A percentile compares a stretch with the other conserved stretches of the same genome.
phyloP scores from a whole-genome alignment of 2,329 filamentous ascomycete genomes.

The Exserohilum rostratum region DNA sequence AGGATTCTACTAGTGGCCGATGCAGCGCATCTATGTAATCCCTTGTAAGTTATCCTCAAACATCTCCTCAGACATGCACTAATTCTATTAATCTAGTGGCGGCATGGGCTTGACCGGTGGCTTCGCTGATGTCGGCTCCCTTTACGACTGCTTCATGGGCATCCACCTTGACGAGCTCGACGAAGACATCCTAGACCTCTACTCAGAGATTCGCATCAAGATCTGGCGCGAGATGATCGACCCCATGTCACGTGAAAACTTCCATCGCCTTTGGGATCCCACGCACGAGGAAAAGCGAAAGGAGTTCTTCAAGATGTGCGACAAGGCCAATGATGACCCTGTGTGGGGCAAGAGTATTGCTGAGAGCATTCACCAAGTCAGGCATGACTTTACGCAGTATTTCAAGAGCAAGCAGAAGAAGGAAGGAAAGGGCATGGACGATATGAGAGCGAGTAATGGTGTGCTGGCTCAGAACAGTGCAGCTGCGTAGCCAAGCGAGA shows the following conservation, averaged over 20 bases:
- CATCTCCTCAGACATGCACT: neutral
- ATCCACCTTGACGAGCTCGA: constrained; percentile 44
- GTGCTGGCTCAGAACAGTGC: constrained; percentile 13
- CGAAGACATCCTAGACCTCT: constrained; percentile 44
- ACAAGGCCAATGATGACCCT: constrained; percentile 37
- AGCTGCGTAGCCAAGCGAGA: constrained; percentile 3
- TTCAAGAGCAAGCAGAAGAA: constrained; percentile 37
- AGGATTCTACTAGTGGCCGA: constrained; percentile 65
- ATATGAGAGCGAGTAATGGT: constrained; percentile 3
- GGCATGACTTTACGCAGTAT: constrained; percentile 46
- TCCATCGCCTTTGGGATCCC: constrained; percentile 45
- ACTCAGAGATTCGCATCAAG: constrained; percentile 42
- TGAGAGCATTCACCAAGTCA: constrained; percentile 34
- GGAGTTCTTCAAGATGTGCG: constrained; percentile 44
- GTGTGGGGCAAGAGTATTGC: constrained; percentile 35
- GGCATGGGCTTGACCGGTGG: constrained; percentile 69
- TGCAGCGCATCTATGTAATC: constrained; percentile 65
- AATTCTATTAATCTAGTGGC: constrained; percentile 47
- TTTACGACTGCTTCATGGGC: constrained; percentile 63
- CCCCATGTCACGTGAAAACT: constrained; percentile 50
- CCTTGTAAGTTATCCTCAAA: constrained; percentile 44
- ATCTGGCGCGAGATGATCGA: constrained; percentile 46
- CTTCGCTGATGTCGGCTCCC: constrained; percentile 67
- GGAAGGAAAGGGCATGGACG: constrained; percentile 4
- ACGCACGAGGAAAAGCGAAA: constrained; percentile 32